A percentile compares a stretch with the other conserved stretches of the same genome.
phyloP scores from a whole-genome alignment of 352 stramenopile genomes.

The Pythium sukuiense region DNA sequence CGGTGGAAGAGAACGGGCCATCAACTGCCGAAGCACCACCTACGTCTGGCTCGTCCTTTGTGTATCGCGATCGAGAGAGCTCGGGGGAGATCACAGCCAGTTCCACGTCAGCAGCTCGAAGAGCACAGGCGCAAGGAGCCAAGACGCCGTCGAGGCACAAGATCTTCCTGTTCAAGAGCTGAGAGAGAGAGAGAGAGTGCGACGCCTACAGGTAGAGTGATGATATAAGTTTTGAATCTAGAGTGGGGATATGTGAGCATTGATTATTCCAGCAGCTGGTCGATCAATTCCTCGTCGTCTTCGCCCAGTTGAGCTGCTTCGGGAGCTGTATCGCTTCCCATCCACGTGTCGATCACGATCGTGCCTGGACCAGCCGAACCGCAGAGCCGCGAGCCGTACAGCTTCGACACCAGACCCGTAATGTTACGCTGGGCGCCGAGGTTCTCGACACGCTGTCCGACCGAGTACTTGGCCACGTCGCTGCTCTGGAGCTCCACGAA shows the following conservation, averaged over 20 bases:
- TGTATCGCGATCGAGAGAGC: constrained; percentile 7
- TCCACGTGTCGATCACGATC: constrained; percentile 70
- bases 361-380: constrained; percentile 62
- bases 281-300: constrained; percentile 7
- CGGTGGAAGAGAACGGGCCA: constrained; percentile 6
- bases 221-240: constrained; percentile 9
- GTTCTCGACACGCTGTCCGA: constrained; percentile 55
- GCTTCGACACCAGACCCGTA: constrained; percentile 59
- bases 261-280: constrained; percentile 11
- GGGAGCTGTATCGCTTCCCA: constrained; percentile 22
- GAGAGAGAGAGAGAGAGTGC: constrained; percentile 5
- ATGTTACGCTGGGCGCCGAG: constrained; percentile 58
- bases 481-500: constrained; percentile 82
- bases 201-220: background rate
- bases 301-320: background rate
- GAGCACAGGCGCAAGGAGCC: constrained; percentile 5
- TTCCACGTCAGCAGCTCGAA: constrained; percentile 1
- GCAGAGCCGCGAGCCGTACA: constrained; percentile 71
- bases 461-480: constrained; percentile 74
- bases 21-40: background rate
- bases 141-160: constrained; percentile 32
- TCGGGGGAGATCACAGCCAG: constrained; percentile 13
- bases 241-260: background rate
- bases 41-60: constrained; percentile 1
- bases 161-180: constrained; percentile 43